Evolutionary conservation across 2,329 filamentous ascomycete species (phyloP).

Genomic region (Laburnicola sp.): DNA sequence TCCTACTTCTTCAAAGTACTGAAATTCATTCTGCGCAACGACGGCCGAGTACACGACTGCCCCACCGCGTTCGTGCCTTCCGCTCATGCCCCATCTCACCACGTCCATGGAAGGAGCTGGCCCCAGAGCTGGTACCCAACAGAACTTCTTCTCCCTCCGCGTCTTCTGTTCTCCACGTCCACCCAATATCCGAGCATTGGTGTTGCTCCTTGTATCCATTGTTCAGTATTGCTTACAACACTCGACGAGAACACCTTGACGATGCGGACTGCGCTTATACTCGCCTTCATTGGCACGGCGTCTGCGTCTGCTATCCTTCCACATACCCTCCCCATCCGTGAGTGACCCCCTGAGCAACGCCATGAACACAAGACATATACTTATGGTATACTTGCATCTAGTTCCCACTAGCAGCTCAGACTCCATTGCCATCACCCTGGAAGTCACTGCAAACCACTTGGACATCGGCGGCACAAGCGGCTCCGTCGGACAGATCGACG

Average conservation of each 20-base stretch:
- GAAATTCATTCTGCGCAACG: conserved; percentile 22
- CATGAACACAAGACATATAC: not conserved
- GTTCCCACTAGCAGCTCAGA: not conserved
- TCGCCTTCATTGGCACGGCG: conserved; percentile 22
- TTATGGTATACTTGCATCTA: not conserved
- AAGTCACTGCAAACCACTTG: not conserved
- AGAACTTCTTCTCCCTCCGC: not conserved
- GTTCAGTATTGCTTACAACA: conserved; percentile 5
- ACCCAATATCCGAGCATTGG: conserved; percentile 2
- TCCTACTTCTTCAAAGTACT: conserved; percentile 22
- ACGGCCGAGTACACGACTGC: conserved; percentile 10
- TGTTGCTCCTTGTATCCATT: not conserved
- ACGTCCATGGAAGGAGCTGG: not conserved
- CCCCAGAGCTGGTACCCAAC: not conserved
- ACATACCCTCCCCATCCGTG: conserved; percentile 3
- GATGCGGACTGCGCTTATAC: conserved; percentile 24
- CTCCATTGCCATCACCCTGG: conserved; percentile 11
- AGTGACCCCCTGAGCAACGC: not conserved
- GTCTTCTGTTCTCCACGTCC: not conserved
- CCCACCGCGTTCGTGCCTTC: not conserved
- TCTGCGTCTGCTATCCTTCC: conserved; percentile 19
- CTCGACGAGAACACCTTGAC: conserved; percentile 8
- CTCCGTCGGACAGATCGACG: conserved; percentile 59
- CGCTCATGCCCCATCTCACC: not conserved
- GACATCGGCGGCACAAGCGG: conserved; percentile 40